These are phyloP conservation scores for Phytophthora gonapodyides DNA, from an alignment of 352 stramenopile species.

Conservation along the genomic window DNA sequence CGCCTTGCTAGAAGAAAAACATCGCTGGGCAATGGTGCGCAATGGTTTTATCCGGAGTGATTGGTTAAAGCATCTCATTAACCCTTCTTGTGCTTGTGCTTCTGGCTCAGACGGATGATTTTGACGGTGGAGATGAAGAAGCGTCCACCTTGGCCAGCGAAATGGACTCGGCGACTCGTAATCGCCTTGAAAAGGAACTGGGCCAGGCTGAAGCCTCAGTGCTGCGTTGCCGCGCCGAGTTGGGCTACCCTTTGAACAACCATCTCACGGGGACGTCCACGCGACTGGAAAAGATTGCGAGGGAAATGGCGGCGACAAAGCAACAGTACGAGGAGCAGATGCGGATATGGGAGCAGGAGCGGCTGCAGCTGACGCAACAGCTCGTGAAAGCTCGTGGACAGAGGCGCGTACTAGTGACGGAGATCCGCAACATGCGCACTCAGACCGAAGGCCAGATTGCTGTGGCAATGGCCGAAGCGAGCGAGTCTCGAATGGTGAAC, in stretches of 20 bases:
- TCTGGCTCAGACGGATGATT: conserved; percentile 60
- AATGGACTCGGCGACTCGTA: conserved; percentile 52
- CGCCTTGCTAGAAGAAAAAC: conserved; percentile 80
- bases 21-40: conserved; percentile 80
- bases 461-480: conserved; percentile 84
- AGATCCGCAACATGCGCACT: conserved; percentile 80
- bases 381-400: conserved; percentile 80
- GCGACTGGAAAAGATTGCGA: conserved; percentile 73
- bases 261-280: conserved; percentile 75
- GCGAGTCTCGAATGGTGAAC: conserved; percentile 88
- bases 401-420: conserved; percentile 76
- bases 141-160: conserved; percentile 36
- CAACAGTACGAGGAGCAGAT: conserved; percentile 75
- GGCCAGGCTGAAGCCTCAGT: conserved; percentile 72
- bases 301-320: conserved; percentile 72
- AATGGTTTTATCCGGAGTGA: neutral
- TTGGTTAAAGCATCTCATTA: conserved; percentile 3
- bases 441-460: conserved; percentile 75
- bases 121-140: conserved; percentile 46
- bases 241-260: conserved; percentile 79
- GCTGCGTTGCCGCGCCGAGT: conserved; percentile 69
- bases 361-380: conserved; percentile 64
- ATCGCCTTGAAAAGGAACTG: conserved; percentile 70
- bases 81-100: conserved; percentile 1
- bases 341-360: conserved; percentile 54